Evolutionary conservation across 2,329 filamentous ascomycete species (phyloP).

Genomic region (Pseudovirgaria hyperparasitica): DNA sequence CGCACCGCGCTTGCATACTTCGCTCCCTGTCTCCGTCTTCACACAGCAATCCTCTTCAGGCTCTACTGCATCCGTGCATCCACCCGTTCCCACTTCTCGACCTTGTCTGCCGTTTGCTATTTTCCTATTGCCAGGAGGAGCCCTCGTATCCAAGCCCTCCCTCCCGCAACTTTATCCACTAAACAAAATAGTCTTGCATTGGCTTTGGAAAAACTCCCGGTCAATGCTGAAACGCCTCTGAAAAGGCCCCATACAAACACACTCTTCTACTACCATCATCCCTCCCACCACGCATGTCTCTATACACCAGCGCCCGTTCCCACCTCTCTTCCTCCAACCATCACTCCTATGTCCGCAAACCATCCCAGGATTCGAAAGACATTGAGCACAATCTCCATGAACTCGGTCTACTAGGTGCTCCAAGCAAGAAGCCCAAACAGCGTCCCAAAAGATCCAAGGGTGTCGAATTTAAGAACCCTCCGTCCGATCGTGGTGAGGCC

Average conservation of each 20-base stretch:
- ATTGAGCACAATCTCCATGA: slow-evolving; percentile 21
- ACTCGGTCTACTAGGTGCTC: slow-evolving; percentile 19
- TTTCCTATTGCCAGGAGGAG: too few species aligned
- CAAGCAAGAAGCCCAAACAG: slow-evolving; percentile 11
- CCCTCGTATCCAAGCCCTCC: too few species aligned
- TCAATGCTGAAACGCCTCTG: slow-evolving; percentile 1
- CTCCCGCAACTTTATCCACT: too few species aligned
- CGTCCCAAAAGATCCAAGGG: slow-evolving; percentile 19
- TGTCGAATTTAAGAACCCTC: slow-evolving; percentile 21
- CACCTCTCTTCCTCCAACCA: slow-evolving; percentile 19
- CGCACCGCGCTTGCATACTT: too few species aligned
- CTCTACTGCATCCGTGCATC: too few species aligned
- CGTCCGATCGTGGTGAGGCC: slow-evolving; percentile 19
- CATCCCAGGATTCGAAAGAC: slow-evolving; percentile 8
- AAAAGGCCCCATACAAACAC: neutral
- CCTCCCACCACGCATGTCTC: neutral
- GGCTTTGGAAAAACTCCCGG: too few species aligned
- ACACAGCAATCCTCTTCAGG: too few species aligned
- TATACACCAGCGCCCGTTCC: slow-evolving; percentile 6
- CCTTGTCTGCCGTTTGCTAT: too few species aligned
- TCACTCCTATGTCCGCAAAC: slow-evolving; percentile 11
- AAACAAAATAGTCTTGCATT: too few species aligned
- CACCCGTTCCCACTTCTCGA: too few species aligned
- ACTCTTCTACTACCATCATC: neutral
- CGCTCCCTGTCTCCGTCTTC: too few species aligned